phyloP scores from a whole-genome alignment of 2,329 filamentous ascomycete genomes.

The Calycina herbarum region DNA sequence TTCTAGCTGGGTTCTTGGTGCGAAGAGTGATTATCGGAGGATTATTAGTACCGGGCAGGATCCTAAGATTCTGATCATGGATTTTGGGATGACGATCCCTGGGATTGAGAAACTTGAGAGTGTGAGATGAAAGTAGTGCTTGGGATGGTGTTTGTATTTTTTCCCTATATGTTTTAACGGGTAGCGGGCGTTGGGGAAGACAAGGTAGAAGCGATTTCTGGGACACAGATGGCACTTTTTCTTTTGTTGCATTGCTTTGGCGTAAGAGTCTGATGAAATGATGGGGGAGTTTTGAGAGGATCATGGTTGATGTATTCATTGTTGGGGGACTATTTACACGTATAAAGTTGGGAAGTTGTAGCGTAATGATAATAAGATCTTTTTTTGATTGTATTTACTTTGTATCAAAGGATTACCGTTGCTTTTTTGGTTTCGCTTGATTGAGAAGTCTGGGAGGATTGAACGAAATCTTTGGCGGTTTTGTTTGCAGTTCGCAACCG shows the following conservation, averaged over 20 bases:
- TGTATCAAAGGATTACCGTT: neutral
- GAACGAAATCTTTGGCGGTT: too few species aligned
- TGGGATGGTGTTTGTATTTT: neutral
- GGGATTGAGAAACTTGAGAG: conserved; percentile 61
- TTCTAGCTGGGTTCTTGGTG: conserved; percentile 92
- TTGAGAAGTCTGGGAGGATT: too few species aligned
- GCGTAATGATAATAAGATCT: conserved; percentile 2
- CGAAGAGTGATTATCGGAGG: conserved; percentile 91
- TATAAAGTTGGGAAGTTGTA: neutral
- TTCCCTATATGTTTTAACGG: neutral
- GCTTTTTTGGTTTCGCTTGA: too few species aligned
- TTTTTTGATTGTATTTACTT: neutral
- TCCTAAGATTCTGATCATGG: conserved; percentile 86
- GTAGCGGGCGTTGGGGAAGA: neutral
- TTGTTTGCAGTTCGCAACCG: too few species aligned
- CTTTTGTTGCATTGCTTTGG: neutral
- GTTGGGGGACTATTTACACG: neutral
- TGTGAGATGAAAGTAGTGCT: neutral
- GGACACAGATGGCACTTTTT: neutral
- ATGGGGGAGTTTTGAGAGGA: too few species aligned
- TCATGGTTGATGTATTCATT: neutral
- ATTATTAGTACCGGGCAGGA: conserved; percentile 96
- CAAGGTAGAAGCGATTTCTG: neutral
- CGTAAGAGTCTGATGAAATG: neutral
- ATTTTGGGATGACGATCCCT: conserved; percentile 71